Base-by-base conservation (phyloP, 495 filamentous ascomycete genomes). In the Parachaetomium inaequale region DNA sequence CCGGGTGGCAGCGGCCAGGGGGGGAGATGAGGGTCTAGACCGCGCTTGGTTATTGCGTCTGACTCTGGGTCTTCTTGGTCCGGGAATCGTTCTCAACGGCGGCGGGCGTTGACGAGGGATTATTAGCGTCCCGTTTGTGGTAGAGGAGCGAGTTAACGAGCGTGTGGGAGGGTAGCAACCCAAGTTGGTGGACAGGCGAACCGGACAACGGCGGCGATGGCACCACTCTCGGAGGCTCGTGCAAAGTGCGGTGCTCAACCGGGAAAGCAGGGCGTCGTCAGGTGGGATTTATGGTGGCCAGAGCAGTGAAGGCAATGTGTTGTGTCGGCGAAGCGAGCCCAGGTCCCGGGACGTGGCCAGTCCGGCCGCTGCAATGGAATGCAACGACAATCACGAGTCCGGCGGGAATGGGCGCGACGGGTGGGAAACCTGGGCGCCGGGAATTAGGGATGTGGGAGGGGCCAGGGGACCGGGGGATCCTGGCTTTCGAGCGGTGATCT, bases 281-380 rank as follows among this genome's bases (percentile, higher is more conserved):
- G 43, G 32, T 58, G 42, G 46, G 26, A 59, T 58, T 23, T 19
- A 23, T 25, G 12, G 59, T 29, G 17, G 12, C 40, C 36, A 56
- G 34, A 40, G 19, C 36, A 53, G 21, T 19, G 23, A 3, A 26
- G 26, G 45, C 15, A 49, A 49, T 26, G 23, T 25, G 45, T 49
- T 49, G 3, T 12, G n/a, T 51, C 40, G 19, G 55, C 17, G n/a
- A 17, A 40, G 34, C 50, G 46, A 64, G 57, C 43, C 36, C 58
- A 59, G 50, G n/a, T 61, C 66, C 60, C 60, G 53, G 56, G 43
- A 56, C 51, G 61, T 34, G 55, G 53, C 43, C 19, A 34, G 54
- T 45, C 56, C 53, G 56, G 54, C 12, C 59, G 66, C 66, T 49
- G 55, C 38, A 68, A 66, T 65, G 68, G 68, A 70, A 68, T 70